A percentile compares a stretch with the other conserved stretches of the same genome.
Conservation (phyloP, 306 rosid species). For the Casuarina cunninghamiana region DNA sequence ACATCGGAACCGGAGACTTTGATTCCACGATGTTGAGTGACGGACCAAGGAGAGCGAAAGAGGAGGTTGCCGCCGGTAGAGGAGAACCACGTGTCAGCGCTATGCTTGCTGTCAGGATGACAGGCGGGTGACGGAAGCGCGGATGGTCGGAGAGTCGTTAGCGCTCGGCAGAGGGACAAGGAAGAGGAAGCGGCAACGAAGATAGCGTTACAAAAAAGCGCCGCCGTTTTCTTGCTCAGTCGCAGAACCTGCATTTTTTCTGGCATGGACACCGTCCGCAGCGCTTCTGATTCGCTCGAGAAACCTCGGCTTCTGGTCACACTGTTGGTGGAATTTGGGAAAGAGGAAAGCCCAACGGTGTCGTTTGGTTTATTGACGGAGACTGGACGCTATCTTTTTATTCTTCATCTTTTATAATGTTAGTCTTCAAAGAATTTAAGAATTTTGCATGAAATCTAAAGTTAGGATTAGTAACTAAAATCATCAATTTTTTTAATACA, state of each 20-base stretch:
- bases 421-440: no score
- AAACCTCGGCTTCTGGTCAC: no score
- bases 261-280: not conserved
- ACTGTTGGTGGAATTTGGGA: no score
- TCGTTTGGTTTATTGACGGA: no score
- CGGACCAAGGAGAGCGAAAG: slow-evolving; percentile 56
- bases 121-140: slow-evolving; percentile 27
- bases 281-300: not conserved
- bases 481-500: no score
- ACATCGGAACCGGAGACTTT: slow-evolving; percentile 73
- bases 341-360: no score
- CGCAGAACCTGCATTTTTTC: slow-evolving; percentile 33
- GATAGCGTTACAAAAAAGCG: slow-evolving; percentile 20
- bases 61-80: slow-evolving; percentile 15
- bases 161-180: slow-evolving; percentile 16
- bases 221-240: slow-evolving; percentile 36
- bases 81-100: not conserved
- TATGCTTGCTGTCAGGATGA: slow-evolving; percentile 22
- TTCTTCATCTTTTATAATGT: no score
- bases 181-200: slow-evolving; percentile 22
- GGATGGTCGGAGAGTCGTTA: not conserved
- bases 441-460: no score
- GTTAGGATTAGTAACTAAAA: no score
- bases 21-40: slow-evolving; percentile 59
- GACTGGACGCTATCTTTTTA: no score